Base-by-base conservation (phyloP, 1,284 basidiomycete species). In the Amylostereum areolatum region DNA sequence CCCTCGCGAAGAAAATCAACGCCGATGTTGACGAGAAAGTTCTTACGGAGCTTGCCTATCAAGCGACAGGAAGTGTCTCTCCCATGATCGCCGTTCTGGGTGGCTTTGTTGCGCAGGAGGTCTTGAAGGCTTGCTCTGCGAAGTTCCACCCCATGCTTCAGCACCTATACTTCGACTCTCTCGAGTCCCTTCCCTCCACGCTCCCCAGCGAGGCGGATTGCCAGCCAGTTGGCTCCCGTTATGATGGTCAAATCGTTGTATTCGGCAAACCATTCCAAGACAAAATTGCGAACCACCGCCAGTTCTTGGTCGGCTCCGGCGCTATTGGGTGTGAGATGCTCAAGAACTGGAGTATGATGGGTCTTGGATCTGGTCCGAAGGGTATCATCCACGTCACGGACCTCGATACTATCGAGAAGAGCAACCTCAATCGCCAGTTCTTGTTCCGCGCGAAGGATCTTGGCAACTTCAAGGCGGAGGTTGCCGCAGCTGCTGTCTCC, bases 281-380 rank as follows among this genome's bases (percentile, higher is more conserved):
- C 36, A 97, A 93, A 75, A 88, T 99, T 52, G 80, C 83, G 47
- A 90, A 92, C 63, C 85, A 92, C 65, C 80, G 90, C 40, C 92
- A 99, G 65, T 99, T 99, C 80, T 80, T 99, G 30, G 97, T 99
- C 47, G 97, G 97, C 6, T 88, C 96, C 25, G 97, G 97, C 52
- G 97, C 97, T 42, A 99, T 99, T 65, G 97, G 97, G 27, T 99
- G 97, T 64, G 97, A 99, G 72, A 99, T 99, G 97, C 73, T 99
- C 62, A 99, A 99, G 78, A 99, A 99, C 70, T 99, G 97, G 97
- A 89, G 91, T 60, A 94, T 99, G 93, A 97, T 99, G 82, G 97
- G 97, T 57, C 74, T 99, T 43, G 96, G 83, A 10, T 80, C 87
- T 37, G 92, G 91, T 3, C 75, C 83, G 11, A 74, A 85, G 47